Evolutionary conservation across 192 early-diverging fungal species (phyloP), one percentile per base, ranked within the genome.

Genomic region (Backusella tarrabulga): DNA sequence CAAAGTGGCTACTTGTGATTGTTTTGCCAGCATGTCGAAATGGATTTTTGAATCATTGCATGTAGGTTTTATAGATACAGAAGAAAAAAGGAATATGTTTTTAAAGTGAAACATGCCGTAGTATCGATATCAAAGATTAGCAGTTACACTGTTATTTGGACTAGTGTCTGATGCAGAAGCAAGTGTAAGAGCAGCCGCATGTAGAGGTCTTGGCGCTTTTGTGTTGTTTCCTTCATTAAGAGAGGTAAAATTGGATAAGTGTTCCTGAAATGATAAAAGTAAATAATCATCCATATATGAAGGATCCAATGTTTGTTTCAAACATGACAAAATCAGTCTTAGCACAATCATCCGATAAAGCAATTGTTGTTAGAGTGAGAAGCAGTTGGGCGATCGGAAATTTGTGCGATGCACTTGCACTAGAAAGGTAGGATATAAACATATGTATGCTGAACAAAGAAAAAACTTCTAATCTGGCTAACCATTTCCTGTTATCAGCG

Each of bases 311-410:
- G 21, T 90, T 91, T 76, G 72, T 89, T 12, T 70, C 82, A 6
- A 89, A 92, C 38, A 85, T 93, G 81, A 85, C 88, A 1, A 79
- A 77, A 3, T 80, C 81, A 38, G 73, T 93, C 3, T 77, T 90
- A 4, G 69, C 80, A 9, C 79, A 88, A 40, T 84, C 86, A n/a
- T 71, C 73, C 4, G 91, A 94, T 77, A 54, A 75, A 7, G 85
- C 83, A 29, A 38, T 94, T 35, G 72, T 84, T 46, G 94, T 95
- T 2, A 81, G 91, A 52, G 83, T 93, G 9, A 80, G 93, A 36
- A 90, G 87, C 1, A 91, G 90, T 74, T 95, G 94, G 94, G 91
- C 92, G 0, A 80, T 93, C n/a, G 94, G 89, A 6, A 94, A 94
- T 83, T 71, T 94, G 36, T 86, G 89, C 36, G 92, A 93, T 79